These are phyloP conservation scores for Syncephalastrum contaminatum DNA, from an alignment of 371 early-diverging fungal genomes.

Conservation along the genomic window DNA sequence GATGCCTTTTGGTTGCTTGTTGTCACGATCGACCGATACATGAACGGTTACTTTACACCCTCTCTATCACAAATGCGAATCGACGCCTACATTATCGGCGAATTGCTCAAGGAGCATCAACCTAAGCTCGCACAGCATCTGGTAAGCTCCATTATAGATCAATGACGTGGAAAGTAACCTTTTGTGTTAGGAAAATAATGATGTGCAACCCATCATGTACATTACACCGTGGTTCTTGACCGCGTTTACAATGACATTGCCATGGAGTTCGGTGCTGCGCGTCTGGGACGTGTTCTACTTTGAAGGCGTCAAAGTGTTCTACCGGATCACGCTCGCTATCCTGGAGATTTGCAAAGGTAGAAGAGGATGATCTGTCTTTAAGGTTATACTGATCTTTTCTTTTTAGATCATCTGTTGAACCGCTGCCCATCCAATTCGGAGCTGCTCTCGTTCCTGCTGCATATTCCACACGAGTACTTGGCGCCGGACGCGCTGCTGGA, in stretches of 20 bases:
- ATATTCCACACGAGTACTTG: slow-evolving; percentile 76
- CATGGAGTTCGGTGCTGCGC: slow-evolving; percentile 88
- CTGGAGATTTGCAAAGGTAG: slow-evolving; percentile 64
- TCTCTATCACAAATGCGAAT: slow-evolving; percentile 73
- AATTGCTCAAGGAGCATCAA: slow-evolving; percentile 70
- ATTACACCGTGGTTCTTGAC: slow-evolving; percentile 95
- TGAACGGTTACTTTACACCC: slow-evolving; percentile 80
- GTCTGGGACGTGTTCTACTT: slow-evolving; percentile 93
- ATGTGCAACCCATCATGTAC: slow-evolving; percentile 85
- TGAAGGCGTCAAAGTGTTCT: slow-evolving; percentile 83
- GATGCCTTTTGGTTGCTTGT: slow-evolving; percentile 90
- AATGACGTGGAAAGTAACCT: background rate
- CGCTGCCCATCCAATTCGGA: slow-evolving; percentile 79
- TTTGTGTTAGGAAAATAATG: slow-evolving; percentile 52
- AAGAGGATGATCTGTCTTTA: too few relatives aligned
- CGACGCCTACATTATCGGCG: slow-evolving; percentile 86
- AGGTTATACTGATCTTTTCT: background rate
- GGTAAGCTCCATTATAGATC: slow-evolving; percentile 25
- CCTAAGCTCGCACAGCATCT: slow-evolving; percentile 75
- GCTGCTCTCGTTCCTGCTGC: slow-evolving; percentile 73
- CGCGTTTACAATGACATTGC: slow-evolving; percentile 84
- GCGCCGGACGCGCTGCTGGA: slow-evolving; percentile 71
- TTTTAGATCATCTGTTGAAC: slow-evolving; percentile 58
- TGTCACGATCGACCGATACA: slow-evolving; percentile 70
- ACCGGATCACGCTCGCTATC: slow-evolving; percentile 83